A percentile compares a stretch with the other conserved stretches of the same genome.
Evolutionary conservation across 1,284 basidiomycete genomes (phyloP).

Genomic region (Cutaneotrichosporon sp.): DNA sequence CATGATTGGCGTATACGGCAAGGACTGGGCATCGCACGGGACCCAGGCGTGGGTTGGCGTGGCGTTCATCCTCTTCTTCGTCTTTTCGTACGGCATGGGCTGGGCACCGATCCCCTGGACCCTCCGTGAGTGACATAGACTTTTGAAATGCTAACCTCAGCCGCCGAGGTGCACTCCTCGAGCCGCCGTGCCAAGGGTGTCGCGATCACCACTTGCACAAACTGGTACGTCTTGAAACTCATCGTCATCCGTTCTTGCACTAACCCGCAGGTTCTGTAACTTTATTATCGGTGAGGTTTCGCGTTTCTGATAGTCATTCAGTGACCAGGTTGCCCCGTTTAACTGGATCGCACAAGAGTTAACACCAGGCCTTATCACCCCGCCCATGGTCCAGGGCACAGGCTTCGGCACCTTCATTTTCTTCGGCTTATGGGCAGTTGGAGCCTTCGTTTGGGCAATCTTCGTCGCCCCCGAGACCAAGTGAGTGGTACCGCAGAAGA

Average conservation of each 20-base stretch:
- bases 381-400: slow-evolving; percentile 29
- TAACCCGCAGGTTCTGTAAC: background rate
- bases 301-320: too few relatives aligned
- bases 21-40: slow-evolving; percentile 28
- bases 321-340: too few relatives aligned
- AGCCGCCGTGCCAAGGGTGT: slow-evolving; percentile 43
- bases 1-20: slow-evolving; percentile 26
- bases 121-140: slow-evolving; percentile 40
- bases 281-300: too few relatives aligned
- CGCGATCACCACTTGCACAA: slow-evolving; percentile 34
- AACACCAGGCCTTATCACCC: slow-evolving; percentile 32
- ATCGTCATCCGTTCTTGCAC: slow-evolving; percentile 60
- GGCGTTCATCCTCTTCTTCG: slow-evolving; percentile 31
- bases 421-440: slow-evolving; percentile 28
- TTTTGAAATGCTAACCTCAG: background rate
- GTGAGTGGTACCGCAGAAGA: slow-evolving; percentile 10
- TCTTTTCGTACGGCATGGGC: slow-evolving; percentile 22
- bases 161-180: slow-evolving; percentile 8
- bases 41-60: slow-evolving; percentile 33
- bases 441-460: slow-evolving; percentile 25
- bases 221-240: slow-evolving; percentile 64
- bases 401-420: slow-evolving; percentile 38
- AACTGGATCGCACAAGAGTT: background rate
- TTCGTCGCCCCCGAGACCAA: slow-evolving; percentile 37
- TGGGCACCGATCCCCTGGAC: slow-evolving; percentile 38